These are phyloP conservation scores for Albophoma yamanashiensis DNA, from an alignment of 2,329 filamentous ascomycete genomes.

Conservation along the genomic window DNA sequence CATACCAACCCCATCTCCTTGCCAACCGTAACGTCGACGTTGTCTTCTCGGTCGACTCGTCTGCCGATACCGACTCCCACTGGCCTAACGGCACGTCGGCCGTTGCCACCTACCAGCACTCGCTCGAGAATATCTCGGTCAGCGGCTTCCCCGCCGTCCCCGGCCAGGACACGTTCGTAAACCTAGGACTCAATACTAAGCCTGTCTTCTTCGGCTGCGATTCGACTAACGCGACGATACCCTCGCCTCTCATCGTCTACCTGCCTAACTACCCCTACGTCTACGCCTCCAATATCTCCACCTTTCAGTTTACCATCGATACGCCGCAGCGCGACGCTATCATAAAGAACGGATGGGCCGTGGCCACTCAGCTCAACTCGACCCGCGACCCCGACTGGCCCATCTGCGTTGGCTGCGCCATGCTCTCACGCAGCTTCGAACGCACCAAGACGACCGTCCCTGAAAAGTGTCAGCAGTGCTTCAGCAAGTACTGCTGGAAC, in stretches of 20 bases:
- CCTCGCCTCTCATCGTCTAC: slow-evolving; percentile 70
- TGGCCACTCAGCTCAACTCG: slow-evolving; percentile 75
- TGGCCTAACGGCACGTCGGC: slow-evolving; percentile 53
- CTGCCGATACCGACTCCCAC: slow-evolving; percentile 44
- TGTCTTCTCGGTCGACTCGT: slow-evolving; percentile 54
- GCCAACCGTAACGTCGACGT: slow-evolving; percentile 45
- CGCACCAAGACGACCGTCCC: slow-evolving; percentile 62
- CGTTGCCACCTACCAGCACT: slow-evolving; percentile 45
- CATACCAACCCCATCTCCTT: slow-evolving; percentile 53
- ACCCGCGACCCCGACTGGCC: slow-evolving; percentile 68
- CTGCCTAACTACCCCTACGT: slow-evolving; percentile 70
- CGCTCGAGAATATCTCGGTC: slow-evolving; percentile 36
- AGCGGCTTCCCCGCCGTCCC: slow-evolving; percentile 50
- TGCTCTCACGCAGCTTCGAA: slow-evolving; percentile 64
- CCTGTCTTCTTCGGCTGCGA: slow-evolving; percentile 57
- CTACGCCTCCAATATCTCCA: slow-evolving; percentile 66
- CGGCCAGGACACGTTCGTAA: slow-evolving; percentile 42
- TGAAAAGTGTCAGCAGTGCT: slow-evolving; percentile 64
- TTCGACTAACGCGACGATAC: slow-evolving; percentile 40
- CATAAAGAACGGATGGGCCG: slow-evolving; percentile 78
- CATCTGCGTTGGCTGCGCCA: slow-evolving; percentile 77
- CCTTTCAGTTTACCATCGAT: slow-evolving; percentile 58
- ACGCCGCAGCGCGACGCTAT: slow-evolving; percentile 61
- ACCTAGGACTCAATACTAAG: slow-evolving; percentile 46
- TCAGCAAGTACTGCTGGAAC: slow-evolving; percentile 83